These are phyloP conservation scores for Hypoxylon sp. DNA, from an alignment of 2,329 filamentous ascomycete genomes.

Conservation along the genomic window DNA sequence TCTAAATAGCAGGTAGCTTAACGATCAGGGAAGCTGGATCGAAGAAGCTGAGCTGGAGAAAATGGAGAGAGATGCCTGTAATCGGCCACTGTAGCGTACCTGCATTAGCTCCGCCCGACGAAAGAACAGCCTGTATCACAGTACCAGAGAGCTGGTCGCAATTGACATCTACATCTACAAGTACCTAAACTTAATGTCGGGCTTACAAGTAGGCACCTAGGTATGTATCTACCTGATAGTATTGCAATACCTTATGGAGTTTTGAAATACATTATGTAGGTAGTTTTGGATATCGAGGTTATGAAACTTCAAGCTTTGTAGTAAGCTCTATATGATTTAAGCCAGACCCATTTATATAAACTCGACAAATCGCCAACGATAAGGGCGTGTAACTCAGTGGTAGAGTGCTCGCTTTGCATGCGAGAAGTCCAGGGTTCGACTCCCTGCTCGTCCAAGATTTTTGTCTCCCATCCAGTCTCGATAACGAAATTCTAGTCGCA, in stretches of 20 bases:
- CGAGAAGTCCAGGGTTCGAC: constrained; percentile 42
- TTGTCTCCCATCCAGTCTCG: background rate
- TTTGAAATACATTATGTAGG: no score
- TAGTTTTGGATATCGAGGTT: background rate
- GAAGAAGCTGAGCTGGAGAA: background rate
- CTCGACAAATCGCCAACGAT: no score
- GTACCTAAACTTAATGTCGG: background rate
- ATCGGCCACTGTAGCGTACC: background rate
- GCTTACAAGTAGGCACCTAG: background rate
- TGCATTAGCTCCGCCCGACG: background rate
- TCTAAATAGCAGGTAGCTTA: no score
- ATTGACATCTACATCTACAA: background rate
- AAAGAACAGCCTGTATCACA: background rate
- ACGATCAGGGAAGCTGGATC: background rate
- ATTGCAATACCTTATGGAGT: no score
- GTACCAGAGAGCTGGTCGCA: constrained; percentile 3
- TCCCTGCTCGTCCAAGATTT: constrained; percentile 39
- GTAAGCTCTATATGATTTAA: no score
- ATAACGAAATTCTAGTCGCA: background rate
- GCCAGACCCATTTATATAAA: no score
- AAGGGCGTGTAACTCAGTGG: constrained; percentile 27
- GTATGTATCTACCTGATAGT: no score
- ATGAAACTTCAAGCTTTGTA: no score
- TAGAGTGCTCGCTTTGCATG: constrained; percentile 39
- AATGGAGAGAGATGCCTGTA: background rate